A percentile compares a stretch with the other conserved stretches of the same genome.
phyloP scores from a whole-genome alignment of 2,329 filamentous ascomycete species.

The Fusarium sp. region DNA sequence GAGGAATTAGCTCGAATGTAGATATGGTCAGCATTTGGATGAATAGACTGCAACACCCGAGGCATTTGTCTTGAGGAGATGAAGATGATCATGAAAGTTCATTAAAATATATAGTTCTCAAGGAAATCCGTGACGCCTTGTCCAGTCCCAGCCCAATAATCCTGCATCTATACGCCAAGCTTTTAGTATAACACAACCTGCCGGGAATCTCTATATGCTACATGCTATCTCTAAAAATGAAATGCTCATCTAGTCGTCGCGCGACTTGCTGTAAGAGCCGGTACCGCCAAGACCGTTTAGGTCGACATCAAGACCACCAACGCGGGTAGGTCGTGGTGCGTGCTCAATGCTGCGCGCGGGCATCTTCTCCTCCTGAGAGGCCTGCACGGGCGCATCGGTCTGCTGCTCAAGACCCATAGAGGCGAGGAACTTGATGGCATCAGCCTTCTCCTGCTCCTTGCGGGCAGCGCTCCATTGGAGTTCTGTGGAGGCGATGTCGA shows the following conservation, averaged over 20 bases:
- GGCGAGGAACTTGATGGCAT: slow-evolving; percentile 56
- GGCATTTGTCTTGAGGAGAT: too few relatives aligned
- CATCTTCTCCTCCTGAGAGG: slow-evolving; percentile 19
- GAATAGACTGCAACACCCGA: background rate
- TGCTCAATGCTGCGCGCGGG: slow-evolving; percentile 7
- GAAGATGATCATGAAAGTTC: background rate
- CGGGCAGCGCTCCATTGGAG: slow-evolving; percentile 69
- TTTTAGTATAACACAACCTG: slow-evolving; percentile 17
- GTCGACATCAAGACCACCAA: slow-evolving; percentile 25
- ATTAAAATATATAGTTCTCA: slow-evolving; percentile 13
- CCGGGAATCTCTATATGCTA: slow-evolving; percentile 27
- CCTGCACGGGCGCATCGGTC: slow-evolving; percentile 6
- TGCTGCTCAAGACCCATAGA: slow-evolving; percentile 55
- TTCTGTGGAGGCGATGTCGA: slow-evolving; percentile 78
- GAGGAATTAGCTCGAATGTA: background rate
- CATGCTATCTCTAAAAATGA: slow-evolving; percentile 9
- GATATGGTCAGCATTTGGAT: too few relatives aligned
- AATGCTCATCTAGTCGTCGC: slow-evolving; percentile 3
- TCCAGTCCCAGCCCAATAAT: background rate
- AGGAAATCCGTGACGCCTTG: slow-evolving; percentile 14
- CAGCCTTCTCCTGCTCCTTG: slow-evolving; percentile 65
- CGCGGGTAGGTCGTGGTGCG: slow-evolving; percentile 1
- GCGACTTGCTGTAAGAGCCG: slow-evolving; percentile 18
- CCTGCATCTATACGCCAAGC: slow-evolving; percentile 16
- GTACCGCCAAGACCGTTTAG: slow-evolving; percentile 24